A percentile compares a stretch with the other conserved stretches of the same genome.
Evolutionary conservation across 2,329 filamentous ascomycete genomes (phyloP).

Genomic region (Stagonosporopsis vannaccii): DNA sequence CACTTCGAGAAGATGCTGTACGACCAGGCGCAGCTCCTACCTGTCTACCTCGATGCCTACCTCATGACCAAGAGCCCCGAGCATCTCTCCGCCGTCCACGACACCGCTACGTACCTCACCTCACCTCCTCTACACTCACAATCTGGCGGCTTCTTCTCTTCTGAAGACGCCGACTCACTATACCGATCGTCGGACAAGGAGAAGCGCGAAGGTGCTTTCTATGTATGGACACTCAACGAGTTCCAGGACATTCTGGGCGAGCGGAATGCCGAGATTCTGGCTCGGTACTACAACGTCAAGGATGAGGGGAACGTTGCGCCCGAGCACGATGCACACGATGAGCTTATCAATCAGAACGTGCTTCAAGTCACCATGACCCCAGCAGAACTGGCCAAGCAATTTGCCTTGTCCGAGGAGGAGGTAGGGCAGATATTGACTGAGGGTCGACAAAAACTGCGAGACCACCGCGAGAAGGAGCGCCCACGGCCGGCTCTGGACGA

Average conservation of each 20-base stretch:
- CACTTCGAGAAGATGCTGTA: conserved; percentile 98
- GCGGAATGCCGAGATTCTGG: conserved; percentile 74
- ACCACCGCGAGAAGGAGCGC: conserved; percentile 76
- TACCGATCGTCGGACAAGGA: conserved; percentile 77
- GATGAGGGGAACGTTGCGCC: conserved; percentile 86
- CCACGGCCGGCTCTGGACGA: conserved; percentile 81
- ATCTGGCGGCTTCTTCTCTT: conserved; percentile 81
- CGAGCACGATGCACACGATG: conserved; percentile 86
- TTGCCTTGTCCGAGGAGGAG: conserved; percentile 74
- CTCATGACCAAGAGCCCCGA: conserved; percentile 71
- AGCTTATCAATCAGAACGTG: conserved; percentile 94
- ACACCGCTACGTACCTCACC: conserved; percentile 87
- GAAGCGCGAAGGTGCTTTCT: conserved; percentile 90
- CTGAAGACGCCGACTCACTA: conserved; percentile 88
- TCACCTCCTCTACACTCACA: conserved; percentile 70
- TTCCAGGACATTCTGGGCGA: conserved; percentile 77
- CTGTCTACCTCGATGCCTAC: conserved; percentile 87
- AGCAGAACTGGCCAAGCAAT: conserved; percentile 74
- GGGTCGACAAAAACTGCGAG: conserved; percentile 72
- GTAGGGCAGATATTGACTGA: conserved; percentile 71
- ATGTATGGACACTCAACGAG: conserved; percentile 91
- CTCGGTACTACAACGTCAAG: conserved; percentile 83
- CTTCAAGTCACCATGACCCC: conserved; percentile 74
- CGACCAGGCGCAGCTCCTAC: conserved; percentile 86
- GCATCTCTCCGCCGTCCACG: conserved; percentile 78